A percentile compares a stretch with the other conserved stretches of the same genome.
Evolutionary conservation across 306 rosid genomes (phyloP).

Genomic region (Lathyrus tuberosus): DNA sequence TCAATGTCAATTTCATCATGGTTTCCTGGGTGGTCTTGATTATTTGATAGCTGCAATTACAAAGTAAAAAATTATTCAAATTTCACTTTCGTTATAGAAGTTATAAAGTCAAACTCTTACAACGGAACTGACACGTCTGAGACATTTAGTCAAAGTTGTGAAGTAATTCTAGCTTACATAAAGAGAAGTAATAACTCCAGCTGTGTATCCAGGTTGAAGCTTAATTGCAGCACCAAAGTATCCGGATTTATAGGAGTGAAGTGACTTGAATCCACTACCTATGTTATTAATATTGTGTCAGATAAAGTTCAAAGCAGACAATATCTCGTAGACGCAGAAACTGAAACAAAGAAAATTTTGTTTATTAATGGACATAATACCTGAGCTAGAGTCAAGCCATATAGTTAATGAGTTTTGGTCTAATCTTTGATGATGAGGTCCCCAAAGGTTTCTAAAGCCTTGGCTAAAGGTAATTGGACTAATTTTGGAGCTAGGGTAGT

Average conservation of each 20-base stretch:
- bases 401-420: conserved; percentile 68
- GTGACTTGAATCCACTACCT: conserved; percentile 97
- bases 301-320: neutral
- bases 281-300: neutral
- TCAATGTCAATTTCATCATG: conserved; percentile 96
- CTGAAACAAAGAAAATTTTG: neutral
- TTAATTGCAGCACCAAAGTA: conserved; percentile 83
- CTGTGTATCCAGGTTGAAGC: conserved; percentile 89
- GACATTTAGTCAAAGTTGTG: neutral
- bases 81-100: no score
- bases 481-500: conserved; percentile 62
- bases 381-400: conserved; percentile 84
- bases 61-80: neutral
- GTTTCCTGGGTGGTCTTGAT: conserved; percentile 75
- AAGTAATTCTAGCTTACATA: conserved; percentile 57
- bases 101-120: no score
- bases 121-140: no score
- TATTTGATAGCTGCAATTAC: conserved; percentile 78
- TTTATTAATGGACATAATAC: conserved; percentile 34
- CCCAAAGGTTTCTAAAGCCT: conserved; percentile 79
- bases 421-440: conserved; percentile 72
- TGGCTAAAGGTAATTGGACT: conserved; percentile 60
- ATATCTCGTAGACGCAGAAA: neutral
- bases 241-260: conserved; percentile 67
- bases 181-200: conserved; percentile 86